These are phyloP conservation scores for Fusarium irregulare DNA, from an alignment of 2,329 filamentous ascomycete genomes.

Conservation along the genomic window DNA sequence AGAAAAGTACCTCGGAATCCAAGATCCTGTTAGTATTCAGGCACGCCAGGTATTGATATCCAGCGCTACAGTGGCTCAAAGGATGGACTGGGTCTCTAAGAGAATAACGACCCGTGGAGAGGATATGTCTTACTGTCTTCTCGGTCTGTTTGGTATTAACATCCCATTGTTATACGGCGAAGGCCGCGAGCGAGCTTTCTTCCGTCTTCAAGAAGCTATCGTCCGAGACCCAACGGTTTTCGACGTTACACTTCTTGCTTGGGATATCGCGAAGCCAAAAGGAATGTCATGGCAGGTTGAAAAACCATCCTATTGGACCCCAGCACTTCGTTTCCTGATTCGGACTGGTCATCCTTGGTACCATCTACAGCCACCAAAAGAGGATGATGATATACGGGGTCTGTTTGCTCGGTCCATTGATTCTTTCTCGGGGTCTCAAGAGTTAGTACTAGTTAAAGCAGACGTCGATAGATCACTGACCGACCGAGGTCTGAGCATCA, in stretches of 20 bases:
- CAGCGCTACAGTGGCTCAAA: background rate
- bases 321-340: background rate
- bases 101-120: background rate
- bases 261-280: background rate
- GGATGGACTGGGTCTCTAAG: background rate
- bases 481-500: background rate
- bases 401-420: background rate
- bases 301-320: background rate
- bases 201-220: background rate
- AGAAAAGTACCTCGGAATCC: background rate
- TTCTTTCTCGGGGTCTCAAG: background rate
- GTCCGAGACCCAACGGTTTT: background rate
- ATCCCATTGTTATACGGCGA: background rate
- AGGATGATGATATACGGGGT: background rate
- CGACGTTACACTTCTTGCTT: background rate
- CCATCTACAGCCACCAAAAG: background rate
- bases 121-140: background rate
- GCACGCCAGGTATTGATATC: background rate
- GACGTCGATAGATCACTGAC: background rate
- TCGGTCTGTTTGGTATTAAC: background rate
- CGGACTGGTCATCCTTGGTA: background rate
- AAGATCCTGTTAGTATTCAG: accelerated
- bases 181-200: background rate
- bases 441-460: background rate
- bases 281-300: background rate